Base-by-base conservation (phyloP, 1,139 yeast genomes). In the Kurtzmaniella natalensis region DNA sequence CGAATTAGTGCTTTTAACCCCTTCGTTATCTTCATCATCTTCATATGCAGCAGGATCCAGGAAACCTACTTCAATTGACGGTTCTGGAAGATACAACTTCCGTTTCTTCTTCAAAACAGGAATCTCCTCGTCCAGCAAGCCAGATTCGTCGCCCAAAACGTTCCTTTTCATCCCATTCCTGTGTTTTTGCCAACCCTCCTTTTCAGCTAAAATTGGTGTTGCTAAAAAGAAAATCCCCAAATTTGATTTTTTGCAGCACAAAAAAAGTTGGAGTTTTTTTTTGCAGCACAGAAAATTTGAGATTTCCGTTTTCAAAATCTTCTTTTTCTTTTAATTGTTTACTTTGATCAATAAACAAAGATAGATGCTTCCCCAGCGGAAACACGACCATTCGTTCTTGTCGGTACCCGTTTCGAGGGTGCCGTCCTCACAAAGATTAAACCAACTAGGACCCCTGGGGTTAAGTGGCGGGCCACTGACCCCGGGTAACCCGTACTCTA, bases 351-450 rank as follows among this genome's bases (percentile, higher is more conserved):
- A n/a, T n/a, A n/a, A n/a, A n/a, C n/a, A n/a, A n/a, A n/a, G n/a
- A n/a, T n/a, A n/a, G 5, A 44, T 44, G 47, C 34, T 42, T 23
- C 45, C 46, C 11, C 42, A 37, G 17, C 46, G 37, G 22, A 45
- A 39, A 35, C 28, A 28, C 10, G 49, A 46, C 30, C 44, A 35
- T 24, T 34, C 47, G 8, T 43, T 46, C 39, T 44, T 47, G 25
- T 55, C 68, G 5, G 53, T 48, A 5, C 66, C 70, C 0, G 56
- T 63, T 10, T 59, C 70, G 0, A 50, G 71, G 18, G 66, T 58
- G 5, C 47, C 53, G 3, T 64, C 72, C 3, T 46, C 68, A 0
- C 48, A 50, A 23, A 45, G 70, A 19, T 46, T 65, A 25, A 58
- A 50, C 34, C 64, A 58, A 31, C 36, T 55, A 15, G 26, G 26